These are phyloP conservation scores for Aspergillus terreus DNA, from an alignment of 2,329 filamentous ascomycete genomes.

Conservation along the genomic window DNA sequence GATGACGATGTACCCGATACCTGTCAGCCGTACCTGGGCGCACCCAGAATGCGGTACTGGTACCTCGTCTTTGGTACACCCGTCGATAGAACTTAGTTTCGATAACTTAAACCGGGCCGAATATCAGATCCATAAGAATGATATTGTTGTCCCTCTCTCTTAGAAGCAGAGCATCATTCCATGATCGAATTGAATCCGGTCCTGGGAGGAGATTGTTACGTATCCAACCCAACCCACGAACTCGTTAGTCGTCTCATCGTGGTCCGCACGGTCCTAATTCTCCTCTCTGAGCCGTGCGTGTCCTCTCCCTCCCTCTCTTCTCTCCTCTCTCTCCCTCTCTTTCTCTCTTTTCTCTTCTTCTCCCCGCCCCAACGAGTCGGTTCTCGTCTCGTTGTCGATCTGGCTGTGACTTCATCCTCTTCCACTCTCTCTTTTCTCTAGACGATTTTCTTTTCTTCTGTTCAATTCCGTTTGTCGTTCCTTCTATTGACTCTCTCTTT, in stretches of 20 bases:
- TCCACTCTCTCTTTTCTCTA: slow-evolving; percentile 20
- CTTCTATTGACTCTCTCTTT: slow-evolving; percentile 11
- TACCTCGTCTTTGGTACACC: too few relatives aligned
- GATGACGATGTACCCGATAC: too few relatives aligned
- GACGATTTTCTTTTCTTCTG: slow-evolving; percentile 9
- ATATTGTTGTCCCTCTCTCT: too few relatives aligned
- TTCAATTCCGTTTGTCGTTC: slow-evolving; percentile 17
- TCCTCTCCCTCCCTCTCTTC: slow-evolving; percentile 11
- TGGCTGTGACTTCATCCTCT: slow-evolving; percentile 27
- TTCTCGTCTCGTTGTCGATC: slow-evolving; percentile 44
- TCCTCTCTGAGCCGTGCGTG: slow-evolving; percentile 13
- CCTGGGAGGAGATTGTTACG: not conserved
- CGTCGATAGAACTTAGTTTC: too few relatives aligned
- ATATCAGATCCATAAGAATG: too few relatives aligned
- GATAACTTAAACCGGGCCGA: too few relatives aligned
- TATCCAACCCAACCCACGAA: not conserved
- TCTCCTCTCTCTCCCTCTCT: slow-evolving; percentile 22
- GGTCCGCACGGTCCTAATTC: slow-evolving; percentile 1
- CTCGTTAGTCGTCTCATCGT: not conserved
- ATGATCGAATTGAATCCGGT: too few relatives aligned
- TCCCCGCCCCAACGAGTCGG: slow-evolving; percentile 33
- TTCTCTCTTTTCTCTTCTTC: slow-evolving; percentile 23
- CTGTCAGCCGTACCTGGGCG: too few relatives aligned
- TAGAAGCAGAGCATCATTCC: too few relatives aligned
- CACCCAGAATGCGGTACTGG: too few relatives aligned